Evolutionary conservation across 2,329 filamentous ascomycete genomes (phyloP).

Genomic region (Penicillium brasilianum): DNA sequence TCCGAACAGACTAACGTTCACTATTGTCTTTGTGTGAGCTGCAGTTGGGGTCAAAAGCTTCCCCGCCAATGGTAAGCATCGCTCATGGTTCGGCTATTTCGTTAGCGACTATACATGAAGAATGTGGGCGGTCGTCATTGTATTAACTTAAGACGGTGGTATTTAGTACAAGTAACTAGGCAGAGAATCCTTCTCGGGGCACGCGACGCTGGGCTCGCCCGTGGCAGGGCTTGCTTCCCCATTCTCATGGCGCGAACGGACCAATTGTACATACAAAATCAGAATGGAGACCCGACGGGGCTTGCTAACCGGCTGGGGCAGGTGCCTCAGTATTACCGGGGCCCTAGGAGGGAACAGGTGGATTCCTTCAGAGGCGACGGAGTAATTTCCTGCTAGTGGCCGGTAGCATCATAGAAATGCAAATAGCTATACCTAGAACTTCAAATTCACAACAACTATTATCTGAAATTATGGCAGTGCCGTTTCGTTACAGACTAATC

Average conservation of each 20-base stretch:
- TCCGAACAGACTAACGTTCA: background rate
- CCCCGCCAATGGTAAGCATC: conserved; percentile 19
- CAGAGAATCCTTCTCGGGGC: conserved; percentile 2
- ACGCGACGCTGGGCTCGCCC: conserved; percentile 1
- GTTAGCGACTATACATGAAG: background rate
- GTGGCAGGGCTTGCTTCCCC: background rate
- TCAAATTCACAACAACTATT: background rate
- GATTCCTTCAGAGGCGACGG: background rate
- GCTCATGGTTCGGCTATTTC: conserved; percentile 17
- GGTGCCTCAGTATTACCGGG: background rate
- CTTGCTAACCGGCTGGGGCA: conserved; percentile 11
- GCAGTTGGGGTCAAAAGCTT: conserved; percentile 8
- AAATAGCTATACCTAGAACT: background rate
- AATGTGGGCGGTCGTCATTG: background rate
- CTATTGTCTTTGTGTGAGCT: background rate
- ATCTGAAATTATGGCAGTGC: background rate
- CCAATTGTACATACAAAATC: background rate
- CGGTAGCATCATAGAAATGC: background rate
- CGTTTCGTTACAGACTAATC: too few species aligned
- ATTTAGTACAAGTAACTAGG: too few species aligned
- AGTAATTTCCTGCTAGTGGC: background rate
- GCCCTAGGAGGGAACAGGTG: too few species aligned
- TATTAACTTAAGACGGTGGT: too few species aligned
- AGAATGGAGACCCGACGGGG: conserved; percentile 3
- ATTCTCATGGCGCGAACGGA: background rate